Conservation (phyloP, 495 filamentous ascomycete species). For the Cryomyces minteri region DNA sequence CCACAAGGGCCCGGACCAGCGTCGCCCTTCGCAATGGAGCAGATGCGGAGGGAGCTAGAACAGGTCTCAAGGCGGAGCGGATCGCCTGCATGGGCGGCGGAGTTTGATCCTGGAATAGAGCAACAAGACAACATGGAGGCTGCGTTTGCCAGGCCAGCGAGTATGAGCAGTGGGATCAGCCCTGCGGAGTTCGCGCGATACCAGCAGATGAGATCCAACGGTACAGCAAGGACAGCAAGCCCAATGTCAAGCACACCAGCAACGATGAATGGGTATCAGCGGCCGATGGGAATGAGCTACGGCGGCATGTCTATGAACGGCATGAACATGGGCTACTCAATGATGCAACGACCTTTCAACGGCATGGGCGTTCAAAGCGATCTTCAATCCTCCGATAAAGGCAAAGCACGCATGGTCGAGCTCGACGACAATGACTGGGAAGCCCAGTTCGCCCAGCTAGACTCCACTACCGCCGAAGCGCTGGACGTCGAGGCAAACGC, state of each 20-base stretch:
- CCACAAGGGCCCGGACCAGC: conserved; percentile 27
- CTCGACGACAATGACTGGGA: conserved; percentile 91
- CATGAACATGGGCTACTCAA: conserved; percentile 15
- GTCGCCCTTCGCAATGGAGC: conserved; percentile 46
- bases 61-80: conserved; percentile 32
- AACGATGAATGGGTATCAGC: conserved; percentile 36
- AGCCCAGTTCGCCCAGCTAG: conserved; percentile 79
- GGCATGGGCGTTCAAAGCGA: conserved; percentile 25
- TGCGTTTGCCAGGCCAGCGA: conserved; percentile 39
- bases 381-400: conserved; percentile 45
- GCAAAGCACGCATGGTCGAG: conserved; percentile 81
- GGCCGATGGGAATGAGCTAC: conserved; percentile 42
- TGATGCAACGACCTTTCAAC: conserved; percentile 19
- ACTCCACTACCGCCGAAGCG: conserved; percentile 29
- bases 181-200: conserved; percentile 77
- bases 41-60: conserved; percentile 46
- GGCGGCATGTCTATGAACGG: conserved; percentile 19
- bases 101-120: conserved; percentile 40
- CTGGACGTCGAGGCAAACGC: conserved; percentile 52
- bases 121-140: conserved; percentile 66
- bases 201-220: conserved; percentile 46
- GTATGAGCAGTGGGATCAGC: conserved; percentile 41
- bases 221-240: conserved; percentile 35
- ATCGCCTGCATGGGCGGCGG: conserved; percentile 49
- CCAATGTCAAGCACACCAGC: conserved; percentile 29